Conservation (phyloP, 2,329 filamentous ascomycete genomes). For the Ascosphaera aggregata region DNA sequence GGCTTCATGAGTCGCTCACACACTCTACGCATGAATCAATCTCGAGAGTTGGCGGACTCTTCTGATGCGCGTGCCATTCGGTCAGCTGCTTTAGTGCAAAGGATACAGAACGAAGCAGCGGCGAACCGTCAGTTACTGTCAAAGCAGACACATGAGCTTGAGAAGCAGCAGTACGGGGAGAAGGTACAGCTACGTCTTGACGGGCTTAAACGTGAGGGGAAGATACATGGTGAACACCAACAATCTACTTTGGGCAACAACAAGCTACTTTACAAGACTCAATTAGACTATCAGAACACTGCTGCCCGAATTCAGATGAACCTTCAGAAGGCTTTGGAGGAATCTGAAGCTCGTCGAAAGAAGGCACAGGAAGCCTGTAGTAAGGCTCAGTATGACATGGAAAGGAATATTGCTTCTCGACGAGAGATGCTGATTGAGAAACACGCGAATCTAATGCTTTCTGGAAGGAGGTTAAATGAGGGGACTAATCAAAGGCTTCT, state of each 20-base stretch:
- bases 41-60: slow-evolving; percentile 4
- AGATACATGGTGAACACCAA: slow-evolving; percentile 4
- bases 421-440: background rate
- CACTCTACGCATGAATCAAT: slow-evolving; percentile 5
- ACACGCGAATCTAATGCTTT: background rate
- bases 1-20: slow-evolving; percentile 4
- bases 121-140: slow-evolving; percentile 3
- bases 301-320: background rate
- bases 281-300: background rate
- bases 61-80: background rate
- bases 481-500: too few species aligned
- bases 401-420: background rate
- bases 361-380: background rate
- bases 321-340: background rate
- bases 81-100: background rate
- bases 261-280: background rate
- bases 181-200: slow-evolving; percentile 5
- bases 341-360: background rate
- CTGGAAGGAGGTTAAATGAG: background rate
- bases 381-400: background rate
- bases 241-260: background rate
- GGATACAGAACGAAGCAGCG: slow-evolving; percentile 4
- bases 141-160: slow-evolving; percentile 3
- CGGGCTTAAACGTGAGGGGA: slow-evolving; percentile 2
- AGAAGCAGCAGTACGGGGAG: slow-evolving; percentile 4